Percentiles rank a stretch among this genome's conserved stretches.
phyloP scores from a whole-genome alignment of 352 stramenopile species.

The Pythium aphanidermatum region DNA sequence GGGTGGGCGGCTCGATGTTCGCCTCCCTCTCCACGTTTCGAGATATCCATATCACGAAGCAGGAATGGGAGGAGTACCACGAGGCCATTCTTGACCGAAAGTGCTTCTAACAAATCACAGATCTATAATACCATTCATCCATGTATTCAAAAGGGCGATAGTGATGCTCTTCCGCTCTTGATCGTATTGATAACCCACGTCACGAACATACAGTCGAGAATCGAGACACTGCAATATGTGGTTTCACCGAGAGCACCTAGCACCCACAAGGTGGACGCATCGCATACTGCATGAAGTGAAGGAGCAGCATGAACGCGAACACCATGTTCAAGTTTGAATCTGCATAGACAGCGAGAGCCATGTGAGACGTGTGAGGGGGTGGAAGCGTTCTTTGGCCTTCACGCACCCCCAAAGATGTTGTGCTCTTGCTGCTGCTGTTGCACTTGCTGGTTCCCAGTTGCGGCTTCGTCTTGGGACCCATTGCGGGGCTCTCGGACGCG shows the following conservation, averaged over 20 bases:
- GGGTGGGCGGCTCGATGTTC: conserved; percentile 89
- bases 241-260: conserved; percentile 23
- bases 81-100: conserved; percentile 81
- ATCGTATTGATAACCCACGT: no score
- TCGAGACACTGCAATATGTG: conserved; percentile 5
- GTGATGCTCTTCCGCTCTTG: no score
- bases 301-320: conserved; percentile 78
- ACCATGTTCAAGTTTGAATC: conserved; percentile 82
- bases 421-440: conserved; percentile 32
- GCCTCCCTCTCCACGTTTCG: conserved; percentile 84
- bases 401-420: conserved; percentile 82
- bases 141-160: no score
- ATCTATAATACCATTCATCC: not conserved
- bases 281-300: conserved; percentile 86
- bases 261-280: conserved; percentile 82
- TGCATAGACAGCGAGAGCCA: no score
- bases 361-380: not conserved
- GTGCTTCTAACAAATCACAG: conserved; percentile 44
- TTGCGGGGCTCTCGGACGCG: conserved; percentile 13
- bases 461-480: conserved; percentile 17
- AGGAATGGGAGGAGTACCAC: conserved; percentile 89
- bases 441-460: conserved; percentile 11
- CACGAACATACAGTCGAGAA: no score
- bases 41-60: conserved; percentile 83
- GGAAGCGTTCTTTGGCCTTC: not conserved